Conservation (phyloP, 2,329 filamentous ascomycete species). For the Fusarium nurragi region DNA sequence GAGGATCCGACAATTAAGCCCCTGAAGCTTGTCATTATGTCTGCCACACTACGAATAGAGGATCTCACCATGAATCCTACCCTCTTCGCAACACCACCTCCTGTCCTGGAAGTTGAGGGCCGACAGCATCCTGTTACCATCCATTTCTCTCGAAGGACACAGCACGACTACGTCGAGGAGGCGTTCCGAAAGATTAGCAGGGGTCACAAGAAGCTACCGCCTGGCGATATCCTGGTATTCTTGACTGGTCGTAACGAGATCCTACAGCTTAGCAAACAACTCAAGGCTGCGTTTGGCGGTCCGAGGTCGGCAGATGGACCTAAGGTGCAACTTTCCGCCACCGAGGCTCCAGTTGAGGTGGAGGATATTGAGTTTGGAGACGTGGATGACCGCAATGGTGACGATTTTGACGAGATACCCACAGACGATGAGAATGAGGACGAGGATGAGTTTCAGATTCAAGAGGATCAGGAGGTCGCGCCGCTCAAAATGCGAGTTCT, state of each 20-base stretch:
- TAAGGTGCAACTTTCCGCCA: conserved; percentile 78
- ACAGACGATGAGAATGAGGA: conserved; percentile 68
- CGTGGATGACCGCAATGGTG: conserved; percentile 69
- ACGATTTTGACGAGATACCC: conserved; percentile 67
- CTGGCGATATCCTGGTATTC: conserved; percentile 92
- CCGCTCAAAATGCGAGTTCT: conserved; percentile 84
- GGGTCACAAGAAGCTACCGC: conserved; percentile 89
- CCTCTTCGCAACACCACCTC: conserved; percentile 81
- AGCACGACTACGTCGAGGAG: conserved; percentile 90
- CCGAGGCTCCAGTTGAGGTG: conserved; percentile 80
- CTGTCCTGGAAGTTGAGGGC: conserved; percentile 88
- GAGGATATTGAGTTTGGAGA: conserved; percentile 88
- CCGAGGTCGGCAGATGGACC: conserved; percentile 66
- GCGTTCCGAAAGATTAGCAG: conserved; percentile 86
- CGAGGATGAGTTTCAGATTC: conserved; percentile 75
- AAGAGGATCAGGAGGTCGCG: conserved; percentile 68
- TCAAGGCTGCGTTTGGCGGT: conserved; percentile 74
- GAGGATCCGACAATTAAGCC: conserved; percentile 78
- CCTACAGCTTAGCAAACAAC: conserved; percentile 77
- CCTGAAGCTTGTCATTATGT: conserved; percentile 97
- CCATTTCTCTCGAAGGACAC: conserved; percentile 86
- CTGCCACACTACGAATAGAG: conserved; percentile 88
- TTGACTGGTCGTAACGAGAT: conserved; percentile 96
- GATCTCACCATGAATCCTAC: conserved; percentile 87
- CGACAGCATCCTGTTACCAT: conserved; percentile 89